A percentile compares a stretch with the other conserved stretches of the same genome.
Conservation (phyloP, 352 stramenopile genomes). For the Globisporangium takayamanum region DNA sequence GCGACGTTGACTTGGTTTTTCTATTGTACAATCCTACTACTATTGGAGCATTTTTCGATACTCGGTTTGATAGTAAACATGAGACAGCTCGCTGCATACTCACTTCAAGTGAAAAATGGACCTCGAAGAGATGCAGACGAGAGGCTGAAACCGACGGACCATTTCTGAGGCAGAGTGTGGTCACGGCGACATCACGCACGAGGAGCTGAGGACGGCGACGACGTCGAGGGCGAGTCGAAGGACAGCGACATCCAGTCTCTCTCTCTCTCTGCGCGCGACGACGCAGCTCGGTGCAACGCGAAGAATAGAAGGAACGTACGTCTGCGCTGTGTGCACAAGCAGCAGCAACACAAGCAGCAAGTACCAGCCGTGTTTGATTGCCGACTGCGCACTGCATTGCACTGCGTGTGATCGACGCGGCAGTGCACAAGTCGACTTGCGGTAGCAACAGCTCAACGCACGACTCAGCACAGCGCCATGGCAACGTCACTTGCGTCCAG, state of each 20-base stretch:
- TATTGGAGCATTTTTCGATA: too few relatives aligned
- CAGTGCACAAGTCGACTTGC: neutral
- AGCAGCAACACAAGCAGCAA: neutral
- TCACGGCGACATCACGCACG: neutral
- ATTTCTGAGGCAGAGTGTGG: neutral
- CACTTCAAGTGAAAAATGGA: neutral
- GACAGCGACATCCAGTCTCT: neutral
- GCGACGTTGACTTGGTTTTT: too few relatives aligned
- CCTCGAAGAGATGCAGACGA: neutral
- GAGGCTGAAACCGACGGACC: neutral
- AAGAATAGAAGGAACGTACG: conserved; percentile 3
- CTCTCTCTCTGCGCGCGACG: neutral
- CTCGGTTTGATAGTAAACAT: too few relatives aligned
- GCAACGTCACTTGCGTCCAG: neutral
- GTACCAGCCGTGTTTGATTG: neutral
- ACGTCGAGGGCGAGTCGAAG: too few relatives aligned
- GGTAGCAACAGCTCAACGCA: neutral
- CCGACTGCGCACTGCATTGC: too few relatives aligned
- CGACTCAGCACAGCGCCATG: neutral
- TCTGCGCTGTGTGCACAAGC: neutral
- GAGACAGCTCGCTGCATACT: neutral
- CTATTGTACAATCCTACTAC: too few relatives aligned
- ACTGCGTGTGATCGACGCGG: neutral
- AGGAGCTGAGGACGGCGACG: neutral
- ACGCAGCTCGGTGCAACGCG: neutral